These are phyloP conservation scores for Terfezia claveryi DNA, from an alignment of 495 filamentous ascomycete species.

Conservation along the genomic window DNA sequence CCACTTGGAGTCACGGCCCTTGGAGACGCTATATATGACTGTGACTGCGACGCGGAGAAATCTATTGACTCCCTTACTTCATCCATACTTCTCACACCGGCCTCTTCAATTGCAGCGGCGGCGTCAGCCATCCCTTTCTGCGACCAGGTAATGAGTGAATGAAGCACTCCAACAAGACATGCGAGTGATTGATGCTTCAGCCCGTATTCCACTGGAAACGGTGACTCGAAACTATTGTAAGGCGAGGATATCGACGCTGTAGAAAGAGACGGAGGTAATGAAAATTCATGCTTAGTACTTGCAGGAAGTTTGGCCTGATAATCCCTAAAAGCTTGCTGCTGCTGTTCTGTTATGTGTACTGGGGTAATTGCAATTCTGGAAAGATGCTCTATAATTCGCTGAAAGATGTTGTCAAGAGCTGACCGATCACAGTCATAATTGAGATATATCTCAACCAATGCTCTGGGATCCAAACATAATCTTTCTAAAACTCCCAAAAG, in stretches of 20 bases:
- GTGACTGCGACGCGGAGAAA: constrained; percentile 29
- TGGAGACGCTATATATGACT: constrained; percentile 27
- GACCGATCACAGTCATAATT: constrained; percentile 96
- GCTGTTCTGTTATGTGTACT: constrained; percentile 43
- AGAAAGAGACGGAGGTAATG: constrained; percentile 60
- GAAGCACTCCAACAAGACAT: constrained; percentile 64
- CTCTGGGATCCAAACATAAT: constrained; percentile 62
- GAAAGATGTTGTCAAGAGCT: constrained; percentile 89
- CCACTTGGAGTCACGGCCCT: constrained; percentile 12
- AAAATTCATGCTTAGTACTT: constrained; percentile 5
- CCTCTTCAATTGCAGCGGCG: neutral
- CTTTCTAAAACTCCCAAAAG: constrained; percentile 71
- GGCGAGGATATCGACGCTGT: constrained; percentile 39
- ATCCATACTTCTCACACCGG: constrained; percentile 24
- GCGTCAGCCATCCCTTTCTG: constrained; percentile 48
- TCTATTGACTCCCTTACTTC: constrained; percentile 74
- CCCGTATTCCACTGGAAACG: constrained; percentile 59
- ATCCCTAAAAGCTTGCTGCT: constrained; percentile 73
- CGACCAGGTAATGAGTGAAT: constrained; percentile 84
- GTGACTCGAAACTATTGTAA: constrained; percentile 29
- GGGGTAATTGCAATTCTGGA: constrained; percentile 60
- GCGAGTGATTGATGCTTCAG: constrained; percentile 76
- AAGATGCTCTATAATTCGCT: constrained; percentile 77
- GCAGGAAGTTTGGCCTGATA: constrained; percentile 36
- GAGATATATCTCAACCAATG: constrained; percentile 85